These are phyloP conservation scores for Daedaleopsis nitida DNA, from an alignment of 768 basidiomycete genomes.

Conservation along the genomic window DNA sequence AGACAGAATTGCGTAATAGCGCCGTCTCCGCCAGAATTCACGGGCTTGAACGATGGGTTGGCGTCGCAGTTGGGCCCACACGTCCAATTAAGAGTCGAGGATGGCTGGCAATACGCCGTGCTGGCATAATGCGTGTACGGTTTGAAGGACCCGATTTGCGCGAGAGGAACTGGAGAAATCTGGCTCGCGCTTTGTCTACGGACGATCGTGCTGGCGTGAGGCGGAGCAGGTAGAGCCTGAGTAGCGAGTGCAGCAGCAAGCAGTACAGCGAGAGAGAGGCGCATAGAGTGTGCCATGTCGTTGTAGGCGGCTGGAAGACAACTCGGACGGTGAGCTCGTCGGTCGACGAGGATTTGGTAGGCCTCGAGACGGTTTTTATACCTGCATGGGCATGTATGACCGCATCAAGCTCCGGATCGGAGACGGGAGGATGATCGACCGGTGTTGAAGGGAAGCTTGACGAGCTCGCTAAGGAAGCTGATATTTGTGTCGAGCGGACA, in stretches of 20 bases:
- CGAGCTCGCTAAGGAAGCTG: neutral
- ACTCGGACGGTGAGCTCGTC: neutral
- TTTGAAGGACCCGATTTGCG: constrained; percentile 30
- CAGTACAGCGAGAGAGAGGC: neutral
- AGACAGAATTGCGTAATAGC: constrained; percentile 44
- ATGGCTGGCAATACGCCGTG: constrained; percentile 34
- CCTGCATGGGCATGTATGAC: too few relatives aligned
- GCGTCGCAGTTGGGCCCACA: constrained; percentile 46
- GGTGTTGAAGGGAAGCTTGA: neutral
- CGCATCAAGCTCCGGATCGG: neutral
- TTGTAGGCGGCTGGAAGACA: neutral
- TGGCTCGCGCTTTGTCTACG: neutral
- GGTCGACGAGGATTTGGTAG: too few relatives aligned
- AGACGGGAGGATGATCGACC: neutral
- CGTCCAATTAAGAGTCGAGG: constrained; percentile 29
- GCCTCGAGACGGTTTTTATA: neutral
- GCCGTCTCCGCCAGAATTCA: constrained; percentile 52
- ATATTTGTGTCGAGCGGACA: neutral
- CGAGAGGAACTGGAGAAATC: constrained; percentile 26
- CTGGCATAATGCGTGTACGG: constrained; percentile 35
- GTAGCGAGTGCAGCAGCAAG: neutral
- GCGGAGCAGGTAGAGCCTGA: neutral
- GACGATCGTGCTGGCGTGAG: neutral
- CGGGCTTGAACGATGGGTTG: constrained; percentile 48
- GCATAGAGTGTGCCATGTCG: neutral